Percentiles rank a stretch among this genome's conserved stretches.
phyloP scores from a whole-genome alignment of 1,139 yeast genomes.

The Taphrina deformans region DNA sequence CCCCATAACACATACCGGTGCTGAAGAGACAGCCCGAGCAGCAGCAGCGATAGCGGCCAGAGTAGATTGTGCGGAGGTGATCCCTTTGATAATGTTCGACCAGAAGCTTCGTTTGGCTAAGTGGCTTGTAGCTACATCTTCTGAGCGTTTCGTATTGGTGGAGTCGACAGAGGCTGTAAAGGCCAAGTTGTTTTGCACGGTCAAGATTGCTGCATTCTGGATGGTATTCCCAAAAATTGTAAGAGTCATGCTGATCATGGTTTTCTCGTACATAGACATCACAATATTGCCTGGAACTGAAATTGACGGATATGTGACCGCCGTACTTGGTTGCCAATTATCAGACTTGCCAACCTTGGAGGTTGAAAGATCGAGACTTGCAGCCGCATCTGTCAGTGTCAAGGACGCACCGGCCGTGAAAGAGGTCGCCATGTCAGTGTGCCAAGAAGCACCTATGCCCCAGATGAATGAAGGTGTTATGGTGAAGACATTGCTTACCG shows the following conservation, averaged over 20 bases:
- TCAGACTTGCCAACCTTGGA: background rate
- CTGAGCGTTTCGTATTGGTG: background rate
- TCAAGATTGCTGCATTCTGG: background rate
- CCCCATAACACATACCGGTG: background rate
- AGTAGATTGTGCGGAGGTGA: background rate
- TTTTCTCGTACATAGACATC: background rate
- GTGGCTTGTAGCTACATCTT: background rate
- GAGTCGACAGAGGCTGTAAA: background rate
- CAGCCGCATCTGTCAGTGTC: background rate
- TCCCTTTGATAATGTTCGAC: background rate
- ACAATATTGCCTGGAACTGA: background rate
- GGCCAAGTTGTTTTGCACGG: background rate
- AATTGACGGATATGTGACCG: background rate
- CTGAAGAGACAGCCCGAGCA: background rate
- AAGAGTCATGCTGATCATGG: background rate
- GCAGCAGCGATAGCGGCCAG: background rate
- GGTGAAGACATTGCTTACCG: background rate
- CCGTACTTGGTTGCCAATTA: background rate
- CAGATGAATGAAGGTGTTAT: background rate
- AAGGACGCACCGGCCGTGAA: background rate
- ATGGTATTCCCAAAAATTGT: background rate
- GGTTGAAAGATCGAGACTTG: background rate
- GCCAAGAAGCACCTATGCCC: background rate
- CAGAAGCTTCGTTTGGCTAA: background rate
- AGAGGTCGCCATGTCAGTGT: background rate